These are phyloP conservation scores for Paraphaeosphaeria minitans DNA, from an alignment of 2,329 filamentous ascomycete genomes.

Conservation along the genomic window DNA sequence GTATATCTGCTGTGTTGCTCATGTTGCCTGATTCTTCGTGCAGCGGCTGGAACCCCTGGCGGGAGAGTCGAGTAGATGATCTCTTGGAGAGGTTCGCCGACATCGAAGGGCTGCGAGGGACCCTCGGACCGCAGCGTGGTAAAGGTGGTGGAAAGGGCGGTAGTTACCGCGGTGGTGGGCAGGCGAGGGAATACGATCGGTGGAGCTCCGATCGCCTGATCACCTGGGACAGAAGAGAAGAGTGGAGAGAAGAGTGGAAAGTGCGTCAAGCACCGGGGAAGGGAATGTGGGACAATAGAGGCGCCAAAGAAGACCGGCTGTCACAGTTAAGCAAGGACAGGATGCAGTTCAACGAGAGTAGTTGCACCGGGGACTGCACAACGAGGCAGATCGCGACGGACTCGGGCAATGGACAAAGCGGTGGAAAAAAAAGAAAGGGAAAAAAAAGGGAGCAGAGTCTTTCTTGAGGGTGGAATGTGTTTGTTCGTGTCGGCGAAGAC, in stretches of 20 bases:
- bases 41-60: conserved; percentile 43
- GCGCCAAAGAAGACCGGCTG: conserved; percentile 38
- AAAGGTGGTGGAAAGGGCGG: background rate
- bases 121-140: background rate
- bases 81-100: conserved; percentile 22
- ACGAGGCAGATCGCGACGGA: conserved; percentile 1
- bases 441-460: conserved; percentile 6
- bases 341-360: conserved; percentile 18
- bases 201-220: conserved; percentile 18
- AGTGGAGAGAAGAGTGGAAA: conserved; percentile 14
- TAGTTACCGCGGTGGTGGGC: background rate
- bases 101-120: conserved; percentile 16
- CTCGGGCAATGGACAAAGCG: background rate
- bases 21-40: conserved; percentile 41
- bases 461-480: conserved; percentile 2
- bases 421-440: background rate
- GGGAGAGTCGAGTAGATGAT: conserved; percentile 32
- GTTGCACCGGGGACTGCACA: conserved; percentile 23
- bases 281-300: conserved; percentile 20
- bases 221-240: background rate
- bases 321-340: conserved; percentile 8
- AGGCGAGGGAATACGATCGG: background rate
- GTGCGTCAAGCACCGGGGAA: conserved; percentile 41
- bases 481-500: conserved; percentile 8
- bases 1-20: conserved; percentile 64